Evolutionary conservation across 2,329 filamentous ascomycete species (phyloP), one percentile per base, ranked within the genome.

Genomic region (Massarina eburnea): DNA sequence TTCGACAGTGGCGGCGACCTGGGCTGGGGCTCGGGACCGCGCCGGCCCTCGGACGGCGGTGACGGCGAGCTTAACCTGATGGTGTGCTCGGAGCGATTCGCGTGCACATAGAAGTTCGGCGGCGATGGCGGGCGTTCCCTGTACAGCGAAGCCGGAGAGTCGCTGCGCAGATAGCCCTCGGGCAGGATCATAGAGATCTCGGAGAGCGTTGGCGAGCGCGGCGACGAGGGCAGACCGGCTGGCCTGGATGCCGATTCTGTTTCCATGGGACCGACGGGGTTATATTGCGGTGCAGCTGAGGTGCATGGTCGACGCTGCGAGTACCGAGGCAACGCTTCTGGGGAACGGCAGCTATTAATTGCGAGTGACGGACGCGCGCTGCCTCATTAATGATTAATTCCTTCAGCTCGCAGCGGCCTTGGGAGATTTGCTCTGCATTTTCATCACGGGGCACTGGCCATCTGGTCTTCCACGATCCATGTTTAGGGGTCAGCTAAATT

Each of bases 171-270:
- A 32, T 52, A 38, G 41, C 52, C 52, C 43, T 87, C 84, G 49
- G 91, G 91, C 41, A 96, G 76, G 61, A 96, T 95, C 89, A 96
- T 91, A 68, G 95, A 91, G 41, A 91, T 90, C 70, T 96, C 95
- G 45, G 90, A 95, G 61, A 96, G 76, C 2, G 91, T 95, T 37
- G 91, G 91, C 48, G 89, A 95, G 34, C 62, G 57, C 29, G 54
- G 54, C 17, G 54, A 51, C 15, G 54, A 51, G 7, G 48, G 48
- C 18, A 55, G 52, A 21, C 49, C 56, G 30, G 45, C 26, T 18
- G 43, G 45, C 39, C 44, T 47, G 39, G 40, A 34, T 33, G 40
- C 10, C 46, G 58, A 15, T 38, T 29, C 37, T 41, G 52, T 34
- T 45, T 42, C 50, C 48, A 54, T 56, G 43, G 49, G 24, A 38